Evolutionary conservation across 345 rosid genomes (phyloP).

Genomic region (Gossypium turneri): DNA sequence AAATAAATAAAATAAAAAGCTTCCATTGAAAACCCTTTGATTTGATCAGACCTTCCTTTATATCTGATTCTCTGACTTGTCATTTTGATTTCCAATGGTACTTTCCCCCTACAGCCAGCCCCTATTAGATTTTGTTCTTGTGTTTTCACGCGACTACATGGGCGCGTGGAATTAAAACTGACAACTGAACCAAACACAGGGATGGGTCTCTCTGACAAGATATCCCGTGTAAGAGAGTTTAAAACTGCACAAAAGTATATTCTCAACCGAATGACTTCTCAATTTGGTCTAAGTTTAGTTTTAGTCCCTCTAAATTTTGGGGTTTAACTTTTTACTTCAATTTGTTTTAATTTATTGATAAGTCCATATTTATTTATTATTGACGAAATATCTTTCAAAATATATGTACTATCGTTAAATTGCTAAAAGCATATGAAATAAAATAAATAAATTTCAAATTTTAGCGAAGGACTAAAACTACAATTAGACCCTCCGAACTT

Average conservation of each 20-base stretch:
- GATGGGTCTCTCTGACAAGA: slow-evolving; percentile 10
- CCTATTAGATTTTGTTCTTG: not conserved
- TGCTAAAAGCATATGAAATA: no score
- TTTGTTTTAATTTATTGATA: no score
- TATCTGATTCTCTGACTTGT: not conserved
- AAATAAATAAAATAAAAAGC: not conserved
- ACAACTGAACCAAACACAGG: not conserved
- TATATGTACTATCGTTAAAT: no score
- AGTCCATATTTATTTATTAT: no score
- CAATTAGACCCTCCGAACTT: no score
- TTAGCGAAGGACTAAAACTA: no score
- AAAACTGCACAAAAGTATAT: not conserved
- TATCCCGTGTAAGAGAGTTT: slow-evolving; percentile 2
- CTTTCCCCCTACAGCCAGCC: not conserved
- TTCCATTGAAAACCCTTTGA: not conserved
- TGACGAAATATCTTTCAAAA: not conserved
- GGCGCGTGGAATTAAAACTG: not conserved
- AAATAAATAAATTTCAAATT: no score
- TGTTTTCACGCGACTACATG: not conserved
- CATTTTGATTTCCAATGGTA: slow-evolving; percentile 5
- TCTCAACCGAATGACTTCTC: not conserved
- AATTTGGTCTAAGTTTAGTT: not conserved
- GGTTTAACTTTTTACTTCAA: not conserved
- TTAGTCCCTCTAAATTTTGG: not conserved
- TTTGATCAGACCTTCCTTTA: slow-evolving; percentile 9